Conservation (phyloP, 2,329 filamentous ascomycete genomes). For the Arthrinium phaeospermum region DNA sequence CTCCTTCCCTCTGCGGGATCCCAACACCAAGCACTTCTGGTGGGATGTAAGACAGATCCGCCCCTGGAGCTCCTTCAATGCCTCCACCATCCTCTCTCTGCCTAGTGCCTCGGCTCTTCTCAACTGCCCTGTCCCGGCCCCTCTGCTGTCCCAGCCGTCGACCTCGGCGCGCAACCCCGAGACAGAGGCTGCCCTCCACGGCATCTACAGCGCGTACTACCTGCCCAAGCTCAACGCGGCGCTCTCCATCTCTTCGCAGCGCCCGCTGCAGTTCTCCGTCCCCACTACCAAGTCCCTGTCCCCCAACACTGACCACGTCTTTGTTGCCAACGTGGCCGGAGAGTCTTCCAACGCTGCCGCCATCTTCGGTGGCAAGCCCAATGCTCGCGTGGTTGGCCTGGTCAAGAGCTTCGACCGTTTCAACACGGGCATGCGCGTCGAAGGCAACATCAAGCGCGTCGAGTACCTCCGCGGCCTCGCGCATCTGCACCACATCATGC, state of each 20-base stretch:
- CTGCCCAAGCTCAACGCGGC: slow-evolving; percentile 87
- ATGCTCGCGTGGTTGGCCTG: slow-evolving; percentile 63
- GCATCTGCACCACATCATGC: slow-evolving; percentile 89
- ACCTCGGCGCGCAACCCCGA: slow-evolving; percentile 72
- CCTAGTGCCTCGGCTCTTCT: slow-evolving; percentile 76
- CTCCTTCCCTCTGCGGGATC: slow-evolving; percentile 70
- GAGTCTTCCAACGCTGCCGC: slow-evolving; percentile 61
- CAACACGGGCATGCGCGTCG: slow-evolving; percentile 92
- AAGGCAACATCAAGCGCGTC: slow-evolving; percentile 83
- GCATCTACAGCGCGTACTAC: slow-evolving; percentile 79
- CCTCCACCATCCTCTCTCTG: slow-evolving; percentile 72
- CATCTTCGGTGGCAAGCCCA: slow-evolving; percentile 53
- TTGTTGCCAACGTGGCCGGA: slow-evolving; percentile 67
- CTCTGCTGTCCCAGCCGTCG: slow-evolving; percentile 64
- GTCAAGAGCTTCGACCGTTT: slow-evolving; percentile 92
- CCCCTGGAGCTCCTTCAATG: slow-evolving; percentile 81
- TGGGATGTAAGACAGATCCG: slow-evolving; percentile 92
- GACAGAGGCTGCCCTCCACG: slow-evolving; percentile 77
- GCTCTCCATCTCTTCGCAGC: slow-evolving; percentile 74
- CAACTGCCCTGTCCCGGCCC: slow-evolving; percentile 67
- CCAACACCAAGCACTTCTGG: slow-evolving; percentile 85
- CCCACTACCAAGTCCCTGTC: slow-evolving; percentile 43
- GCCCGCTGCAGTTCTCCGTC: slow-evolving; percentile 61
- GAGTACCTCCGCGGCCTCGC: slow-evolving; percentile 87
- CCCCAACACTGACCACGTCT: slow-evolving; percentile 59